phyloP scores from a whole-genome alignment of 2,329 filamentous ascomycete genomes.

The Trichoderma aggressivum region DNA sequence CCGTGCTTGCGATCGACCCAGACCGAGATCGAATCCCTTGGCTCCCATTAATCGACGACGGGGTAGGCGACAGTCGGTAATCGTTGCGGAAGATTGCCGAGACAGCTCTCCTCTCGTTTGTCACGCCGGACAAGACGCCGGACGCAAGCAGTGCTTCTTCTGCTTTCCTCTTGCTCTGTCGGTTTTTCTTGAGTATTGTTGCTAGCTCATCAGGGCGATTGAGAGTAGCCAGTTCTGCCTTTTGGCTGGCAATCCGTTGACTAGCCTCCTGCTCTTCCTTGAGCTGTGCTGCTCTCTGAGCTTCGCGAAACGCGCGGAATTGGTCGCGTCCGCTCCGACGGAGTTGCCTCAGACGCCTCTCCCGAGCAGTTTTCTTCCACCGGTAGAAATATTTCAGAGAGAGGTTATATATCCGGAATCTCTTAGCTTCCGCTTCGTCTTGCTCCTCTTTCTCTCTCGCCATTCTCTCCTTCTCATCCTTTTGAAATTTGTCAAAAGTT shows the following conservation, averaged over 20 bases:
- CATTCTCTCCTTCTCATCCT: slow-evolving; percentile 40
- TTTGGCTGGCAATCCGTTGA: slow-evolving; percentile 26
- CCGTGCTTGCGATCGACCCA: slow-evolving; percentile 21
- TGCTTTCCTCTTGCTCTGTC: slow-evolving; percentile 30
- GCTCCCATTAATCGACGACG: slow-evolving; percentile 22
- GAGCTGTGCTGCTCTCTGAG: slow-evolving; percentile 34
- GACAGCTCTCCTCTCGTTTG: slow-evolving; percentile 36
- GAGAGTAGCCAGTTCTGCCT: slow-evolving; percentile 27
- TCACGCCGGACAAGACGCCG: slow-evolving; percentile 41
- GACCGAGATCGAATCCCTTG: slow-evolving; percentile 20
- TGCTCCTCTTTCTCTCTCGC: slow-evolving; percentile 47
- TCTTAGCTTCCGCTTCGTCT: slow-evolving; percentile 44
- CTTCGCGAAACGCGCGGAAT: slow-evolving; percentile 44
- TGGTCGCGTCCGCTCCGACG: slow-evolving; percentile 51
- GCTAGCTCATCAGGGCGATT: slow-evolving; percentile 36
- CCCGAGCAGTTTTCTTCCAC: slow-evolving; percentile 51
- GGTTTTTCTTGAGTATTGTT: slow-evolving; percentile 33
- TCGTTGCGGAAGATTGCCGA: slow-evolving; percentile 35
- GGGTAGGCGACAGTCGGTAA: slow-evolving; percentile 22
- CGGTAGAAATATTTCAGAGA: slow-evolving; percentile 54
- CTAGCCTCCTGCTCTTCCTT: slow-evolving; percentile 36
- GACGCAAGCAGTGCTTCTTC: slow-evolving; percentile 41
- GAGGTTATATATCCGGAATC: slow-evolving; percentile 49
- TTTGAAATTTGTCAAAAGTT: slow-evolving; percentile 40
- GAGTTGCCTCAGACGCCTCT: slow-evolving; percentile 47